Evolutionary conservation across 257 asterid genomes (phyloP), one percentile per base, ranked within the genome.

Genomic region (Solanum sparsipilum): DNA sequence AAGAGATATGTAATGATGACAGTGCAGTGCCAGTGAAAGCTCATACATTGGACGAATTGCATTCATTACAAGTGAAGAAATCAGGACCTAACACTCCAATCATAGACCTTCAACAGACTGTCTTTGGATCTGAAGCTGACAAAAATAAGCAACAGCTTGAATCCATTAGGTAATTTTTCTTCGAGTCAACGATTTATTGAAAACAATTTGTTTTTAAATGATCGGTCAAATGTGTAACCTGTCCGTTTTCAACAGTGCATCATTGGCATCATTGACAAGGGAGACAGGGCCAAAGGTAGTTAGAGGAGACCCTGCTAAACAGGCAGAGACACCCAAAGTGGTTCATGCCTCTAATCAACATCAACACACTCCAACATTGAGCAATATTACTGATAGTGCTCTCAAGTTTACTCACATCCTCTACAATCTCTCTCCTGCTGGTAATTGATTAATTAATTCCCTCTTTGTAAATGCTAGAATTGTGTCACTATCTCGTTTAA

Each of bases 371-470:
- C 96, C 98, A 16, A 39, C 91, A 13, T 63, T 91, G 48, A 86
- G 86, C 91, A 71, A 71, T 16, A 88, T 90, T 25, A 95, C 96
- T 82, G 98, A 95, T 79, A 94, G 98, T 86, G 83, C 91, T 68
- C 99, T 96, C 87, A 96, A 96, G 94, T 96, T 96, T 67, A 95
- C 99, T 58, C 99, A 96, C 91, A 91, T 96, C 89, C 99, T 96
- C 74, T 95, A 95, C 88, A 96, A 96, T 90, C 98, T 96, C 84
- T 94, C 98, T 0, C 99, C 99, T 29, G 99, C 95, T 13, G 99
- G 99, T 95, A 92, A 73, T 41, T 41, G 46, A 9, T 41, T 41
- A 10, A 41, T 1, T 41, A 41, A 41, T 41, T 39, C 12, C 46
- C 13, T 11, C 46, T 10, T 41, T 41, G 46, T 41, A 41, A 10